Base-by-base conservation (phyloP, 108 stramenopile genomes). In the Epipyxis sp. region DNA sequence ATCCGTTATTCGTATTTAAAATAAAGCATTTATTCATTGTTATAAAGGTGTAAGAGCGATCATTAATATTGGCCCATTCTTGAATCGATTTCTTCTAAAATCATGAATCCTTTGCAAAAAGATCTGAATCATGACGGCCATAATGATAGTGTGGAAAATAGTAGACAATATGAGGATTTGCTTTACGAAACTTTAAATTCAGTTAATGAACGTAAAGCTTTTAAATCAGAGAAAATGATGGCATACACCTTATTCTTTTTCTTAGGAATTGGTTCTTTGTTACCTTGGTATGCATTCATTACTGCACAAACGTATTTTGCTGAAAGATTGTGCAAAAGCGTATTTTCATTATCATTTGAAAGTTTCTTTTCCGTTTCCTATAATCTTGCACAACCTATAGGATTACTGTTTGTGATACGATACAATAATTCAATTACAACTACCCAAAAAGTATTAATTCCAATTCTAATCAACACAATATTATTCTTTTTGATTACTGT, bases 231-330 rank as follows among this genome's bases (percentile, higher is more conserved):
- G 20, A 20, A 50, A 50, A 50, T 50, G 13, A 50, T 50, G 30
- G 71, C 71, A 6, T 74, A 34, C 34, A 13, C 34, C 71, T 43
- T 81, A n/a, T 81, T 81, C 62, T 81, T 81, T 50, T n/a, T 59
- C n/a, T 29, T 77, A 40, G 80, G 80, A 40, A 35, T 81, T 10
- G 80, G 80, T 1, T 62, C 34, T 59, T 29, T 81, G 40, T 81
- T 81, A 0, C 80, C 80, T 10, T 81, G 80, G 80, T 77, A 81
- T 68, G 76, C 80, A 0, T 81, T 81, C 80, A 81, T 81, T 42
- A 81, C 80, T 6, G 80, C 72, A 40, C 37, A 44, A 39, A 29
- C 59, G 0, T 81, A 81, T 59, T 81, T 58, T 45, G 13, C 42
- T 34, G 1, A 10, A 1, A 34, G 71, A 1, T 77, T 81, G 27